phyloP scores from a whole-genome alignment of 805 yeast genomes.

The Cyberlindnera bimundalis region DNA sequence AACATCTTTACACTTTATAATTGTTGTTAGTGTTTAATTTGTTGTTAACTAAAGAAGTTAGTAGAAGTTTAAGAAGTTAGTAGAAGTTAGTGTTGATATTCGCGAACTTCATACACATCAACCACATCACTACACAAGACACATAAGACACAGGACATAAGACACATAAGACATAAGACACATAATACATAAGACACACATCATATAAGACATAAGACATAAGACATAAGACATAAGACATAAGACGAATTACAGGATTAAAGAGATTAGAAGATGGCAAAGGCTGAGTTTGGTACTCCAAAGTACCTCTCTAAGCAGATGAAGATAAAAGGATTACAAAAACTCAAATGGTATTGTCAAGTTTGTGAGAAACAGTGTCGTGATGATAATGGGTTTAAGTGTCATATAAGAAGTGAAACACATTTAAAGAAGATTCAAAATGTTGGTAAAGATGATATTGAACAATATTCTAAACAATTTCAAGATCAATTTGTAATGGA shows the following conservation, averaged over 20 bases:
- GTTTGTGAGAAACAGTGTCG: conserved; percentile 90
- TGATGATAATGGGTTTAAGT: conserved; percentile 92
- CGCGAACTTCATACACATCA: too few species aligned
- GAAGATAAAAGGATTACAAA: conserved; percentile 82
- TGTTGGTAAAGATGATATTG: conserved; percentile 47
- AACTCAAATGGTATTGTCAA: conserved; percentile 85
- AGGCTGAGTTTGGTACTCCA: conserved; percentile 63
- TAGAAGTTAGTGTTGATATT: too few species aligned
- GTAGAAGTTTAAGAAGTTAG: too few species aligned
- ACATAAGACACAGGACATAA: background rate
- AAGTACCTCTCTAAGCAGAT: conserved; percentile 71
- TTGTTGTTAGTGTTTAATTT: conserved; percentile 10
- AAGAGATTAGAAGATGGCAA: conserved; percentile 48
- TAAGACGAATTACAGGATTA: too few species aligned
- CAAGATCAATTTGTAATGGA: conserved; percentile 59
- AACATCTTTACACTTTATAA: too few species aligned
- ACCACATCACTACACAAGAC: too few species aligned
- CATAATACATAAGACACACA: too few species aligned
- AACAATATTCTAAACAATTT: conserved; percentile 58
- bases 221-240: too few species aligned
- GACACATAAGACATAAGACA: background rate
- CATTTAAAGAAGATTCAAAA: conserved; percentile 60
- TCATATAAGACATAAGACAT: too few species aligned
- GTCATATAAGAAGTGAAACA: conserved; percentile 79
- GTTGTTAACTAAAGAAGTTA: too few species aligned